phyloP scores from a whole-genome alignment of 257 asterid genomes.

The Mitragyna speciosa region DNA sequence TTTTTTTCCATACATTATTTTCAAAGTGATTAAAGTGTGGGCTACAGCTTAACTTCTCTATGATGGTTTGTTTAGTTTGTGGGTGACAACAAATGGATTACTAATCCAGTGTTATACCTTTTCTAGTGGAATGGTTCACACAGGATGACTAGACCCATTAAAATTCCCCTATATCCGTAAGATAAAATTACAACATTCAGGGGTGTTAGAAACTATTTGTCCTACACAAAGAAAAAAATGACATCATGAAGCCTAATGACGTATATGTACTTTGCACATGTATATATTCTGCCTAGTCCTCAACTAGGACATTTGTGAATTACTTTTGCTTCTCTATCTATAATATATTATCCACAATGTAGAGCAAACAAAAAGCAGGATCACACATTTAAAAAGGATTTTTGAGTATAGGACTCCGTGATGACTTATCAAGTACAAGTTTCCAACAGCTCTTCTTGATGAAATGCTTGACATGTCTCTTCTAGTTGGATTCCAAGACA shows the following conservation, averaged over 20 bases:
- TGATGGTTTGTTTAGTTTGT: neutral
- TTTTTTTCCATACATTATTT: neutral
- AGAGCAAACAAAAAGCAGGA: neutral
- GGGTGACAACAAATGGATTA: neutral
- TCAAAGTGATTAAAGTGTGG: neutral
- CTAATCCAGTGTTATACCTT: neutral
- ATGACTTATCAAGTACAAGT: too few relatives aligned
- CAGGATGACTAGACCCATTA: neutral
- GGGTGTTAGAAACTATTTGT: too few relatives aligned
- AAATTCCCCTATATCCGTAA: neutral
- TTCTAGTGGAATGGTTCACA: neutral
- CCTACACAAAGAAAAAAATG: too few relatives aligned
- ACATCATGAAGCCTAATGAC: neutral
- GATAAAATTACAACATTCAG: neutral
- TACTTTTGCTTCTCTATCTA: neutral
- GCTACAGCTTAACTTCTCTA: neutral
- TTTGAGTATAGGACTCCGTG: neutral
- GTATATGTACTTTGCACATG: too few relatives aligned
- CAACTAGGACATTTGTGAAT: neutral
- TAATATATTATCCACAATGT: neutral
- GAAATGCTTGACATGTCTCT: too few relatives aligned
- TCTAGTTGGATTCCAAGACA: too few relatives aligned
- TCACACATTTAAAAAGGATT: neutral
- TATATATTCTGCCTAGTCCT: too few relatives aligned
- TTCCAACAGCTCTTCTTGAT: too few relatives aligned